Evolutionary conservation across 345 rosid genomes (phyloP).

Genomic region (Cardamine occulta): DNA sequence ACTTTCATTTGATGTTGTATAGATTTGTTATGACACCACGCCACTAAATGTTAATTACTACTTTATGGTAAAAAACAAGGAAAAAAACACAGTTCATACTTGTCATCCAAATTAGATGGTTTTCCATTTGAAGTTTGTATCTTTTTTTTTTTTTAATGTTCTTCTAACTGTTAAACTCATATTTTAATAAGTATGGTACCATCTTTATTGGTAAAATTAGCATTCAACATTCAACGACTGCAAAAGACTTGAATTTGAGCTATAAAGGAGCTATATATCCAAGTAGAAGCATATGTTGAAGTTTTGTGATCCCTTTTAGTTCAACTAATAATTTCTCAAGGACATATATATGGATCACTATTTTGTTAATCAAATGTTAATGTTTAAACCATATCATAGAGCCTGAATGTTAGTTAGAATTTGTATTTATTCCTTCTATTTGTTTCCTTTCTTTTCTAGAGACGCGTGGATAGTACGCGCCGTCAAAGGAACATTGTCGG

Average conservation of each 20-base stretch:
- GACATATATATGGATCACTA: not conserved
- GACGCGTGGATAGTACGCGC: constrained; percentile 15
- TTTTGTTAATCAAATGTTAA: not conserved
- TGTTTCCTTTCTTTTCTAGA: not conserved
- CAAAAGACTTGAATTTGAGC: not conserved
- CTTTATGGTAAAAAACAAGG: not conserved
- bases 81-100: not conserved
- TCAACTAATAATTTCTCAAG: not conserved
- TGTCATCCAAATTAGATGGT: not conserved
- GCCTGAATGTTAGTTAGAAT: not conserved
- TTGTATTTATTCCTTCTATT: not conserved
- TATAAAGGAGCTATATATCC: not conserved
- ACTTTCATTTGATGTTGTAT: constrained; percentile 3
- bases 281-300: not conserved
- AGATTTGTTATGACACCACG: not conserved
- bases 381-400: not conserved
- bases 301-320: not conserved
- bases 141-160: not conserved
- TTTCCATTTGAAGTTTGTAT: not conserved
- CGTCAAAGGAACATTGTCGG: constrained; percentile 30
- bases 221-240: not conserved
- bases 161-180: not conserved
- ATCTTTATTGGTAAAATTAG: not conserved
- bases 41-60: not conserved
- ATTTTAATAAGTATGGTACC: not conserved